These are phyloP conservation scores for Phytophthora fragariaefolia DNA, from an alignment of 352 stramenopile genomes.

Conservation along the genomic window DNA sequence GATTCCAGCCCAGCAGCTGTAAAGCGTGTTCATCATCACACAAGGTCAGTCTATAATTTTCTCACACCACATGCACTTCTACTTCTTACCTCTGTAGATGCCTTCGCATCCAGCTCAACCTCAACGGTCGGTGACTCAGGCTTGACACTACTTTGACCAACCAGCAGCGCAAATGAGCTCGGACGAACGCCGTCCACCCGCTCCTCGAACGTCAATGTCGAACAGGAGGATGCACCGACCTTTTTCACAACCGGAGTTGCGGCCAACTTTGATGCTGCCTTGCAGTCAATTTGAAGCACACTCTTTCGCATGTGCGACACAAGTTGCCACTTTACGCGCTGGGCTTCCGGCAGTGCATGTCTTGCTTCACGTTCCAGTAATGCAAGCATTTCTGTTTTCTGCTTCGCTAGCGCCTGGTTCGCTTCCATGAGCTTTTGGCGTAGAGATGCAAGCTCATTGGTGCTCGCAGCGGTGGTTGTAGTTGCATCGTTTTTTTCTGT, in stretches of 20 bases:
- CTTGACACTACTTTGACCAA: slow-evolving; percentile 51
- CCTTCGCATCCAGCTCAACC: slow-evolving; percentile 52
- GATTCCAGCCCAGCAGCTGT: slow-evolving; percentile 65
- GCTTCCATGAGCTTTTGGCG: slow-evolving; percentile 72
- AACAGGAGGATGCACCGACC: not conserved
- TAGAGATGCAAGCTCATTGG: slow-evolving; percentile 60
- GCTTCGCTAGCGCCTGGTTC: slow-evolving; percentile 65
- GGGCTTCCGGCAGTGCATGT: slow-evolving; percentile 64
- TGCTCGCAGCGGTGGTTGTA: slow-evolving; percentile 24
- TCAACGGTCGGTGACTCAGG: slow-evolving; percentile 37
- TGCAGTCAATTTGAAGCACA: slow-evolving; percentile 68
- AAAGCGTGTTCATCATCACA: slow-evolving; percentile 6
- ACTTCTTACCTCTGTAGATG: slow-evolving; percentile 57
- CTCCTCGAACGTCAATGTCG: slow-evolving; percentile 54
- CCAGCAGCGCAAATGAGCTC: slow-evolving; percentile 68
- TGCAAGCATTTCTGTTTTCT: slow-evolving; percentile 69
- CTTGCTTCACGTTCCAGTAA: slow-evolving; percentile 71
- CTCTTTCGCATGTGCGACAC: slow-evolving; percentile 67
- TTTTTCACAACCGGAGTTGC: slow-evolving; percentile 26
- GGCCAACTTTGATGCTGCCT: slow-evolving; percentile 33
- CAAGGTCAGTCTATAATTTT: slow-evolving; percentile 16
- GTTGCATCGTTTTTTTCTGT: slow-evolving; percentile 3
- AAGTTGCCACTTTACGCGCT: slow-evolving; percentile 70
- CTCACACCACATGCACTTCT: not conserved
- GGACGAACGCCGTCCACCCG: slow-evolving; percentile 68